Evolutionary conservation across 2,329 filamentous ascomycete genomes (phyloP).

Genomic region (Botrytis deweyae): DNA sequence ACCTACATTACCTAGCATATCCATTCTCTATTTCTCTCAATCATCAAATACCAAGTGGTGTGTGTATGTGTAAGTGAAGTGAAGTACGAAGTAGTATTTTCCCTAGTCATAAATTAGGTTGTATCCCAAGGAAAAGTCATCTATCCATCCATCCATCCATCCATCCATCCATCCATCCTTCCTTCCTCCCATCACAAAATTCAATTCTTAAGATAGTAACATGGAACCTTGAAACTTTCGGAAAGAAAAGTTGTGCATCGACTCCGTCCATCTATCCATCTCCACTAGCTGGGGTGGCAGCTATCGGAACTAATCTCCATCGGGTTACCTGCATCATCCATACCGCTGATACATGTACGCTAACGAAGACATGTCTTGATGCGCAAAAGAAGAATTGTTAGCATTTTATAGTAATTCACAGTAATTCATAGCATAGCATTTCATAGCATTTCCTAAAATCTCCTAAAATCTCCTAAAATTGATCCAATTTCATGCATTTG

Average conservation of each 20-base stretch:
- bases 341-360: background rate
- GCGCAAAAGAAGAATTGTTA: too few relatives aligned
- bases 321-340: background rate
- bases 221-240: background rate
- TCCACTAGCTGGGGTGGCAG: background rate
- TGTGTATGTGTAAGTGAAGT: background rate
- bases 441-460: too few relatives aligned
- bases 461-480: too few relatives aligned
- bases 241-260: slow-evolving; percentile 9
- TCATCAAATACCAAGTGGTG: background rate
- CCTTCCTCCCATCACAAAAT: background rate
- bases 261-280: background rate
- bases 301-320: background rate
- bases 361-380: slow-evolving; percentile 11
- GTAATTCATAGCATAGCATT: too few relatives aligned
- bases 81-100: background rate
- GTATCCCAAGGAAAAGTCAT: background rate
- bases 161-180: background rate
- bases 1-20: background rate
- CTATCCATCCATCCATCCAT: background rate
- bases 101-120: too few relatives aligned
- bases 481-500: background rate
- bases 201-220: background rate
- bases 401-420: too few relatives aligned
- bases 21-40: background rate